Evolutionary conservation across 805 yeast species (phyloP), one percentile per base, ranked within the genome.

Genomic region (Lipomyces starkeyi): DNA sequence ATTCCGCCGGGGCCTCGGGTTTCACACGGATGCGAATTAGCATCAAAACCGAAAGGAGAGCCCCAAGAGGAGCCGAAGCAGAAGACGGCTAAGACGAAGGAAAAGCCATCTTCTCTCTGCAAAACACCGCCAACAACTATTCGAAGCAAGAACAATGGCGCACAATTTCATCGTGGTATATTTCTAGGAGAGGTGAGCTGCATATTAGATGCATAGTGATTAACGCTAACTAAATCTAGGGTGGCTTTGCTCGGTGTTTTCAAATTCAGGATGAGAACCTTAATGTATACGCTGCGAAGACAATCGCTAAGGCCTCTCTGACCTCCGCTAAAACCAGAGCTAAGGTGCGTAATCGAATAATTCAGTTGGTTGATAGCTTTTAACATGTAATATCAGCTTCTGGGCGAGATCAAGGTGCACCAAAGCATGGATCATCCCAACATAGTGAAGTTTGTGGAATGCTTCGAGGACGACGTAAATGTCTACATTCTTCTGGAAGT

Each of bases 231-330:
- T 43, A 43, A 37, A n/a, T n/a, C 27, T 61, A 75, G 74, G 99
- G 99, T 69, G 99, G 99, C 0, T 95, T 95, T 83, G 99, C 99
- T 20, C 87, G 98, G 76, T 95, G 99, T 78, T 95, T 95, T 81
- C 98, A 95, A 78, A 95, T 95, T 84, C 91, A 90, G 77, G 97
- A 93, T 80, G 90, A 92, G 69, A 82, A 86, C 72, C 98, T 98
- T 47, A 86, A 87, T 75, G 85, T 91, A 1, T 95, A 84, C 79
- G 99, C 99, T 22, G 99, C 99, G 40, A 95, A 95, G 77, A 96
- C 99, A 0, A 97, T 95, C 49, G 99, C 99, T 64, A 95, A 95
- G 79, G 93, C 93, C 0, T 93, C 98, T 11, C 89, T 95, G 73
- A 91, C 89, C 73, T 89, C 90, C 69, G 97, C 91, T 75, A 94